Base-by-base conservation (phyloP, 2,329 filamentous ascomycete genomes). In the Paecilomyces dactylethromorphus region DNA sequence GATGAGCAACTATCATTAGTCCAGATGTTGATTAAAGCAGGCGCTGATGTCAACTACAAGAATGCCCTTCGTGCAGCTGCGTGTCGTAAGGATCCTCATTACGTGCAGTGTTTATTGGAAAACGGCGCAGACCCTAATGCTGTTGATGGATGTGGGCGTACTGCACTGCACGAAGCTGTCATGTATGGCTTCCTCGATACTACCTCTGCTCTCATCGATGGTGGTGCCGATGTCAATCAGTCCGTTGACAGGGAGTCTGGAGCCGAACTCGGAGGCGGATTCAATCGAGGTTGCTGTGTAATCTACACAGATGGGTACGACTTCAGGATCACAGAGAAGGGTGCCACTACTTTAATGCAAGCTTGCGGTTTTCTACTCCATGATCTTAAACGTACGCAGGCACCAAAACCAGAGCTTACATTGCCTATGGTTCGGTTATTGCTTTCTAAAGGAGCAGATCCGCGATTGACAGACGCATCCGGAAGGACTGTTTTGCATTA, bases 81-180 rank as follows among this genome's bases (percentile, higher is more conserved):
- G n/a, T 50, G 55, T 24, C 55, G 32, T 6, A 45, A 39, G 22
- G 55, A 56, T 18, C 55, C 55, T 13, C 18, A 12, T 13, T 56
- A 56, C 29, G 31, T 50, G 2, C 55, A 50, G 18, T 49, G 12
- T 22, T 50, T 56, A 22, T 39, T 56, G 55, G 31, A 56, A n/a
- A 56, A 56, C 18, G 55, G 55, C 13, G 55, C 55, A 22, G 39
- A 56, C 26, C 32, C 55, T 15, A 39, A 56, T 11, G 31, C 11
- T 12, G 49, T n/a, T 5, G 21, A 53, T 21, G 32, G 7, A 35
- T 11, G 15, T 3, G 32, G 7, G 15, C 32, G 15, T 35, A 35
- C 3, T 35, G 3, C 7, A 35, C 15, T 35, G 7, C 32, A 35
- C 7, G 32, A 35, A 13, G 32, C 32, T 13, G 32, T 35, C 32